Base-by-base conservation (phyloP, 2,329 filamentous ascomycete genomes). In the Botrytis hyacinthi region DNA sequence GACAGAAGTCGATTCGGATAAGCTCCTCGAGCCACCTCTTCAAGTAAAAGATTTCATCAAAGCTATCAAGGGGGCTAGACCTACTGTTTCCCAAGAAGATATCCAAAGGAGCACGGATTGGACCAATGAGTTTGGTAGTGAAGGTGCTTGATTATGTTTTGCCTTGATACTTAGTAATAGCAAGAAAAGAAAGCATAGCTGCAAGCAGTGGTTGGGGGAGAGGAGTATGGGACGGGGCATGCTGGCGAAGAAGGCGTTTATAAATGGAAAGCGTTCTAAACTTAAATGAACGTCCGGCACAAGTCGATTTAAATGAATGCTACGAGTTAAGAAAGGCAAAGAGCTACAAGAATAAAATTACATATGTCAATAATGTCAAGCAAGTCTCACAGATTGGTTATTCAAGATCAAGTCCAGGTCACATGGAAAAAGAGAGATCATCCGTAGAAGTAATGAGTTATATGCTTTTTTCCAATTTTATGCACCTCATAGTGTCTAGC, bases 81-180 rank as follows among this genome's bases (percentile, higher is more conserved):
- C 96, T 35, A 98, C 96, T 0, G 96, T 99, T 71, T 96, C 94
- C 70, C 87, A 89, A 69, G 94, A 94, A 69, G 97, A 99, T 81
- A 87, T 99, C 63, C 87, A 90, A 77, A 88, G 89, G 80, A 98
- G 95, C 82, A 87, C 92, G 65, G 94, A 98, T 62, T 99, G 96
- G 96, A 99, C 96, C 16, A 89, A 92, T 79, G 95, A 98, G 84
- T 98, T 98, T 84, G 95, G 95, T 73, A 97, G 94, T 81, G 95
- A 98, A 82, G 95, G 95, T 44, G 78, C 78, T 63, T 82, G 74
- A 80, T 35, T 42, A 26, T 37, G 26, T 60, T 12, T 37, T 37
- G 22, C 10, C 9, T 61, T 61, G 68, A 60, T 46, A 29, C 40
- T 42, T 22, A 42, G 29, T 59, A 54, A 57, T 59, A 26, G 61